Evolutionary conservation across 371 early-diverging fungal genomes (phyloP).

Genomic region (Fennellomyces sp.): DNA sequence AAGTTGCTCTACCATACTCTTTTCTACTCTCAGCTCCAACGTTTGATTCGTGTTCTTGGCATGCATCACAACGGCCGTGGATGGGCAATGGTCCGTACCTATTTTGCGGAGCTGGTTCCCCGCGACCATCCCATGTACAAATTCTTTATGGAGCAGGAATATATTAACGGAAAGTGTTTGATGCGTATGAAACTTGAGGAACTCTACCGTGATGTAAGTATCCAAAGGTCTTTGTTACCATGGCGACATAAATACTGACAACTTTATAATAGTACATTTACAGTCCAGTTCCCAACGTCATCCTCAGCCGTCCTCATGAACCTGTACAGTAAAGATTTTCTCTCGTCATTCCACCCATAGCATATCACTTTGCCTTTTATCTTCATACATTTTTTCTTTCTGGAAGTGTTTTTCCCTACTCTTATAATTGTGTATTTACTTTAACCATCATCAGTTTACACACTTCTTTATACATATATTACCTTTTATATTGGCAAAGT

Average conservation of each 20-base stretch:
- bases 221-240: neutral
- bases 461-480: no score
- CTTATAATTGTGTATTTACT: neutral
- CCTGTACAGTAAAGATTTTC: neutral
- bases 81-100: slow-evolving; percentile 47
- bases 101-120: slow-evolving; percentile 7
- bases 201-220: slow-evolving; percentile 67
- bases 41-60: slow-evolving; percentile 67
- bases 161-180: slow-evolving; percentile 64
- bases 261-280: slow-evolving; percentile 55
- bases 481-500: no score
- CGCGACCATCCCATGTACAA: slow-evolving; percentile 42
- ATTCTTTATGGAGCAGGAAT: slow-evolving; percentile 47
- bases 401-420: neutral
- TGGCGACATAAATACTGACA: neutral
- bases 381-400: neutral
- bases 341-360: neutral
- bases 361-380: neutral
- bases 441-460: neutral
- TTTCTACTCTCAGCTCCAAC: slow-evolving; percentile 70
- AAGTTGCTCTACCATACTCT: slow-evolving; percentile 72
- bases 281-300: slow-evolving; percentile 64
- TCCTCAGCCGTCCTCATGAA: slow-evolving; percentile 49
- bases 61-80: slow-evolving; percentile 68
- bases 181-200: slow-evolving; percentile 75